Conservation (phyloP, 345 rosid genomes). For the Lagerstroemia speciosa region DNA sequence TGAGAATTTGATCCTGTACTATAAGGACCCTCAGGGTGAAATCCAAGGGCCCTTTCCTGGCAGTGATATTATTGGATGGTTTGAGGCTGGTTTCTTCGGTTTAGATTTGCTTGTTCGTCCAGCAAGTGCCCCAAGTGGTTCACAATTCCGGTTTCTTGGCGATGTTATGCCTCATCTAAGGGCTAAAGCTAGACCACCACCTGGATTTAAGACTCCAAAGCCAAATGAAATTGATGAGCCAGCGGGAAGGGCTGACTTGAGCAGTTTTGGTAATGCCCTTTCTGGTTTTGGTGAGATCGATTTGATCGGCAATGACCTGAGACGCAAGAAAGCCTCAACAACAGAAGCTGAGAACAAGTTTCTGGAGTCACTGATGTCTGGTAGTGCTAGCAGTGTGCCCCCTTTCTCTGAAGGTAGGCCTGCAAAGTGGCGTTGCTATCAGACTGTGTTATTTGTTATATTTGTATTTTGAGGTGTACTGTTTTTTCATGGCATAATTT, state of each 20-base stretch:
- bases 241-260: slow-evolving; percentile 33
- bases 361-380: slow-evolving; percentile 88
- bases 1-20: slow-evolving; percentile 63
- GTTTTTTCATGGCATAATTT: not conserved
- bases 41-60: slow-evolving; percentile 92
- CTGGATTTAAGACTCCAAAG: slow-evolving; percentile 79
- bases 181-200: slow-evolving; percentile 94
- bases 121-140: slow-evolving; percentile 59
- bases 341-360: slow-evolving; percentile 87
- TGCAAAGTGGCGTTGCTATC: not conserved
- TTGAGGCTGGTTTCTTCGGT: slow-evolving; percentile 93
- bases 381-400: slow-evolving; percentile 35
- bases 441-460: not conserved
- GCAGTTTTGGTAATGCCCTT: slow-evolving; percentile 38
- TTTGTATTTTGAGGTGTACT: not conserved
- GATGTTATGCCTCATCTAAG: slow-evolving; percentile 97
- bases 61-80: slow-evolving; percentile 90
- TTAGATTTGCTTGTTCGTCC: slow-evolving; percentile 75
- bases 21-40: slow-evolving; percentile 93
- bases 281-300: slow-evolving; percentile 35
- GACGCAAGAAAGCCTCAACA: slow-evolving; percentile 41
- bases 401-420: slow-evolving; percentile 45
- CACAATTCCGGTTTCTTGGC: slow-evolving; percentile 69
- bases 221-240: slow-evolving; percentile 47
- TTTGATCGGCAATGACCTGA: slow-evolving; percentile 42